Base-by-base conservation (phyloP, 352 stramenopile species). In the Pythium monospermum region DNA sequence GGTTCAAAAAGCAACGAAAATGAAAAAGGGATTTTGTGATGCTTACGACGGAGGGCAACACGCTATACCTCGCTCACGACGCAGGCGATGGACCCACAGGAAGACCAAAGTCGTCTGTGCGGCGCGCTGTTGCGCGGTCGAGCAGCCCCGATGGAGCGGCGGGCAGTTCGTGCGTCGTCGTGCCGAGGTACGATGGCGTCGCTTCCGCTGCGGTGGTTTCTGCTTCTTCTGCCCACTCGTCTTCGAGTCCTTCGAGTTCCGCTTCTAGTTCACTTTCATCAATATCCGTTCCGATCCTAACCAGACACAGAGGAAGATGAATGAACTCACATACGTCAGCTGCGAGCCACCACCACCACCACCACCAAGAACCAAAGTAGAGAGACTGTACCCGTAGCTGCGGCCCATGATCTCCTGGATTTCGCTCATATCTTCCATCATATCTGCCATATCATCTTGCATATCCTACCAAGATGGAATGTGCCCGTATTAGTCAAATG, bases 341-440 rank as follows among this genome's bases (percentile, higher is more conserved):
- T n/a, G n/a, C n/a, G n/a, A n/a, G n/a, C n/a, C n/a, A n/a, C n/a
- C n/a, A n/a, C n/a, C n/a, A n/a, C n/a, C n/a, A n/a, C n/a, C n/a
- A n/a, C n/a, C n/a, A n/a, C n/a, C n/a, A n/a, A n/a, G n/a, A n/a
- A n/a, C n/a, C n/a, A n/a, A n/a, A n/a, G n/a, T n/a, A n/a, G n/a
- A n/a, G n/a, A n/a, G n/a, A 15, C 15, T 41, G 13, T 72, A 91
- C 83, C 83, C 89, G 64, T 98, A 99, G 28, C 95, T 98, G 37
- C 91, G 83, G 8, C 92, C 94, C 67, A 99, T 85, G 36, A 95
- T 87, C 55, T 98, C 95, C 57, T 99, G 97, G 54, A 99, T 98
- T 66, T 99, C 95, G 59, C 97, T 97, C 78, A 98, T 98, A 55
- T 99, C 96, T 60, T 98, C 90, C 78, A 98, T 96, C 45, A 98